These are phyloP conservation scores for Cladosporium austrohemisphaericum DNA, from an alignment of 2,329 filamentous ascomycete species.

Conservation along the genomic window DNA sequence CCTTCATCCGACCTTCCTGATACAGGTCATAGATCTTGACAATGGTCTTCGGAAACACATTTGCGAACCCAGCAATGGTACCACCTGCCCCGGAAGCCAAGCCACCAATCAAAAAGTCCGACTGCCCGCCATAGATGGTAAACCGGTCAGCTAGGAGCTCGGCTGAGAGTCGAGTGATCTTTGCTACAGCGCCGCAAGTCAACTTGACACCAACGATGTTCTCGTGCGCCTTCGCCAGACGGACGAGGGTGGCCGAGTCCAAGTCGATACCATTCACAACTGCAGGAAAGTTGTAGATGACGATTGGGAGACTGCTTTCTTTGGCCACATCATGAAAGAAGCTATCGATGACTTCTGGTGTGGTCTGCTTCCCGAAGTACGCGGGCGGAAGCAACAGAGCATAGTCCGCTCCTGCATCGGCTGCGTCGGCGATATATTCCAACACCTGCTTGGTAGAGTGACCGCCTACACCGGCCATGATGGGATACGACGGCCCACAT, in stretches of 20 bases:
- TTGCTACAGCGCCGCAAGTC: constrained; percentile 61
- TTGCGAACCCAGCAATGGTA: constrained; percentile 51
- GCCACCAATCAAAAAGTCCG: constrained; percentile 59
- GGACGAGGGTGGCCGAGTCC: constrained; percentile 59
- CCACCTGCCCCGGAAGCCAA: constrained; percentile 47
- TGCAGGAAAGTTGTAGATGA: constrained; percentile 67
- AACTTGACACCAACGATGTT: constrained; percentile 64
- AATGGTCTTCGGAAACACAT: constrained; percentile 55
- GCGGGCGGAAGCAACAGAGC: constrained; percentile 59
- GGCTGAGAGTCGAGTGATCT: constrained; percentile 55
- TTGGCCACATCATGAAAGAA: constrained; percentile 59
- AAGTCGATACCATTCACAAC: constrained; percentile 67
- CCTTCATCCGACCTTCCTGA: constrained; percentile 52
- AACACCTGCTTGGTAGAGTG: constrained; percentile 63
- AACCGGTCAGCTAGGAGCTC: constrained; percentile 54
- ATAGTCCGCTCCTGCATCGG: constrained; percentile 59
- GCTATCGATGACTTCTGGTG: constrained; percentile 52
- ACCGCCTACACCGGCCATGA: constrained; percentile 62
- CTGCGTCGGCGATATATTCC: constrained; percentile 57
- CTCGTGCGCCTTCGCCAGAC: constrained; percentile 48
- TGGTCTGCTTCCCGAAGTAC: constrained; percentile 63
- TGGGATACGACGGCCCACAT: constrained; percentile 52
- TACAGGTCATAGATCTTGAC: constrained; percentile 61
- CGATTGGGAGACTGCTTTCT: constrained; percentile 53
- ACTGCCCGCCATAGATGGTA: constrained; percentile 63